These are phyloP conservation scores for Pyrenochaeta sp. DNA, from an alignment of 2,329 filamentous ascomycete genomes.

Conservation along the genomic window DNA sequence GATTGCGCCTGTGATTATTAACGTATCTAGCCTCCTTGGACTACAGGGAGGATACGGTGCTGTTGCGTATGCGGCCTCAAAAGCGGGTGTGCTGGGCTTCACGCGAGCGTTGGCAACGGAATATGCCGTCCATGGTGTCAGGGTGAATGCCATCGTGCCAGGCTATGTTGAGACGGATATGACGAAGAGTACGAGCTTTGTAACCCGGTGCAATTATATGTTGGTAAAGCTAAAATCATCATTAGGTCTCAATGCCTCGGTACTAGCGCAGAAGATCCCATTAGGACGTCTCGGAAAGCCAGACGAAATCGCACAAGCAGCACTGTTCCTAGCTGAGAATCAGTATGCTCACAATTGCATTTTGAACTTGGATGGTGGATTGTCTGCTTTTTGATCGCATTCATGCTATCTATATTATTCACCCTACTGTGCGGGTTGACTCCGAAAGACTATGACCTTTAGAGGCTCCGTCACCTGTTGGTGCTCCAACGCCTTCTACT, in stretches of 20 bases:
- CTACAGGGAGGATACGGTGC: constrained; percentile 73
- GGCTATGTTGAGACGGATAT: constrained; percentile 85
- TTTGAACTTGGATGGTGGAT: constrained; percentile 83
- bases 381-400: constrained; percentile 65
- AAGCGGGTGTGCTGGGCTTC: constrained; percentile 78
- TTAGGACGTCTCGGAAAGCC: constrained; percentile 69
- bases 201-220: no score
- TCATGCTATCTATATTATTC: neutral
- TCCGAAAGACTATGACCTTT: neutral
- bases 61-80: constrained; percentile 78
- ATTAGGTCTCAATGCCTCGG: constrained; percentile 46
- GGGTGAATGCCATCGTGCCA: constrained; percentile 82
- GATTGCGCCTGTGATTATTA: constrained; percentile 69
- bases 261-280: constrained; percentile 64
- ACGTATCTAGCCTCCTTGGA: constrained; percentile 79
- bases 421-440: neutral
- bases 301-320: constrained; percentile 82
- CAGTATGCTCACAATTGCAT: constrained; percentile 87
- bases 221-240: neutral
- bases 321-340: constrained; percentile 78
- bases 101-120: constrained; percentile 72
- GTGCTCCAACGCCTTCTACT: neutral
- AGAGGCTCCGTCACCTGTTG: neutral
- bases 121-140: constrained; percentile 66
- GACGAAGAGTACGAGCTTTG: constrained; percentile 66